Evolutionary conservation across 2,329 filamentous ascomycete species (phyloP), one percentile per base, ranked within the genome.

Genomic region (Botrytis porri): DNA sequence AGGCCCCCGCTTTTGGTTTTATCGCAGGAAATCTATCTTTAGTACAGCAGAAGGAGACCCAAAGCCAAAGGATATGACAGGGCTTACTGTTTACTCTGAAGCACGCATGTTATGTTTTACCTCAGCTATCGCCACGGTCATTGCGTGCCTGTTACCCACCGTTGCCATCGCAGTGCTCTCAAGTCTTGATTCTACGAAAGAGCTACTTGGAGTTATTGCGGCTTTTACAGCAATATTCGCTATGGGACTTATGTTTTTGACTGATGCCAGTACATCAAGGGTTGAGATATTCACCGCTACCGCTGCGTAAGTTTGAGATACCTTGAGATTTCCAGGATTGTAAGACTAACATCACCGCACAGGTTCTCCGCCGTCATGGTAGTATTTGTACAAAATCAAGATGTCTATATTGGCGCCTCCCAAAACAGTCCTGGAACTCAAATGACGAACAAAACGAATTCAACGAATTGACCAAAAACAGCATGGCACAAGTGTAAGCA

Each of bases 221-320:
- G 45, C 69, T 3, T 77, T 77, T n/a, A 75, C 74, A 32, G 60
- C 74, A 18, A 69, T 75, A 4, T 77, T 77, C 22, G 74, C 76
- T 1, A 62, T 74, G 25, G 76, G 76, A 10, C 63, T 77, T 16
- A 74, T 76, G 72, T 69, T 73, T n/a, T 69, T 77, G 25, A 74
- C 73, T 2, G 43, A 71, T 65, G 59, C 71, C 8, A 54, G 65
- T n/a, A 75, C 71, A 14, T 74, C 75, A 3, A 72, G 76, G 57
- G 72, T 75, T 8, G 74, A 78, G 14, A 77, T 77, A 16, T 78
- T 77, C 39, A 76, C 75, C 41, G 77, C 77, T 43, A 78, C 77
- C 35, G 75, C 77, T 35, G 76, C 75, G 76, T 78, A 74, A 77
- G 77, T 76, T 25, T 25, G 22, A 1, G 5, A 48, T 20, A 64